These are phyloP conservation scores for Ananas comosus DNA, from an alignment of 176 grass and related monocot genomes.

Conservation along the genomic window DNA sequence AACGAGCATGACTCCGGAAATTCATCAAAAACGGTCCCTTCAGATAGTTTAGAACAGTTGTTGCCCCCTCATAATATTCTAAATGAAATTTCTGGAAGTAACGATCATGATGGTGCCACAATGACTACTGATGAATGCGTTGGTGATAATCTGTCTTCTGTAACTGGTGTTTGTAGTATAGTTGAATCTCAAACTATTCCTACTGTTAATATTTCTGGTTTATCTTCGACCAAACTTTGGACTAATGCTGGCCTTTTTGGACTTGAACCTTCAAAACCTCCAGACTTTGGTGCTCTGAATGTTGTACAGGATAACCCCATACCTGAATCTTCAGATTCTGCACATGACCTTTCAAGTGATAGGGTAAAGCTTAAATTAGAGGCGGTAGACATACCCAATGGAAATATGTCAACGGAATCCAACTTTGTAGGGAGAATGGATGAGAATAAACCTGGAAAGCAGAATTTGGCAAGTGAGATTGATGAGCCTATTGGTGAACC, in stretches of 20 bases:
- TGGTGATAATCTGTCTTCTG: constrained; percentile 25
- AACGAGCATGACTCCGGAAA: constrained; percentile 20
- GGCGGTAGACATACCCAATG: constrained; percentile 17
- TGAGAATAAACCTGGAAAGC: constrained; percentile 32
- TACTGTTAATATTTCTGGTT: constrained; percentile 27
- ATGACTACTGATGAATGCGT: constrained; percentile 24
- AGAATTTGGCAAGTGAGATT: constrained; percentile 40
- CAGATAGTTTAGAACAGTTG: constrained; percentile 21
- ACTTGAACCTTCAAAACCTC: constrained; percentile 90
- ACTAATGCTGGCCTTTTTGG: constrained; percentile 98
- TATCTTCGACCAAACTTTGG: constrained; percentile 75
- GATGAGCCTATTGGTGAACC: constrained; percentile 33
- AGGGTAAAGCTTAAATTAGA: neutral
- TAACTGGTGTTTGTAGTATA: constrained; percentile 17
- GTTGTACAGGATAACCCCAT: constrained; percentile 25
- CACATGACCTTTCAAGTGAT: constrained; percentile 15
- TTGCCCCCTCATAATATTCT: constrained; percentile 20
- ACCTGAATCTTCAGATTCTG: constrained; percentile 29
- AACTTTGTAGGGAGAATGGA: constrained; percentile 33
- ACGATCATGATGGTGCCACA: constrained; percentile 19
- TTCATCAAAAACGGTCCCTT: constrained; percentile 37
- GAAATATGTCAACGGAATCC: constrained; percentile 22
- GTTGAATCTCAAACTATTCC: constrained; percentile 18
- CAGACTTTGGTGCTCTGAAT: constrained; percentile 47
- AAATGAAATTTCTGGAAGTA: constrained; percentile 35